Base-by-base conservation (phyloP, 2,329 filamentous ascomycete species). In the Sporothrix dimorphospora region DNA sequence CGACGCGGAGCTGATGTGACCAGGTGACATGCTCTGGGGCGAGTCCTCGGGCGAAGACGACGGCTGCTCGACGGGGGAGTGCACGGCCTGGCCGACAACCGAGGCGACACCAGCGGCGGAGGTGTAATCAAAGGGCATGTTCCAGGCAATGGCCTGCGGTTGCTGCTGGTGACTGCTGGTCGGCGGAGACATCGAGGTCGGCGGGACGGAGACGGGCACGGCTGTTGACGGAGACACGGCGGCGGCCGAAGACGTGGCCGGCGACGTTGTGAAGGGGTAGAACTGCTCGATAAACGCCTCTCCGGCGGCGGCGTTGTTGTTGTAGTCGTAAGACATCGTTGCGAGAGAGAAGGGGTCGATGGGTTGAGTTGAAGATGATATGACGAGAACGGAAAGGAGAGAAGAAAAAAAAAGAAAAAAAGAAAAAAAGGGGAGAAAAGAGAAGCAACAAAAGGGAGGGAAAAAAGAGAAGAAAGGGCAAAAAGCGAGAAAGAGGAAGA, bases 221-320 rank as follows among this genome's bases (percentile, higher is more conserved):
- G 79, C 77, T 75, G 80, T 77, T 75, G 82, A 75, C 59, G 74
- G 69, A 12, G 71, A 68, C 4, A 72, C 55, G 19, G 71, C 45
- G 27, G 57, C 72, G 24, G 79, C 75, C 72, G 80, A 81, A 75
- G 80, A 81, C 21, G 69, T 70, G 24, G 74, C 55, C 11, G 73
- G 71, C 59, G 75, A 75, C 12, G 73, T 70, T 76, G 80, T 83
- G 83, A 82, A 83, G 80, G 78, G 74, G 73, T 83, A 84, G 76
- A 84, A 85, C 79, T 90, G 83, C 79, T 90, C 88, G 79, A 90
- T 79, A 79, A 90, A 85, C 79, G 84, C 86, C 80, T 84, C 85
- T 81, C 84, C 84, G 79, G 83, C 83, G 79, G 82, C 79, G 81
- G 59, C 59, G 69, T 68, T 70, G 51, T 53, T 72, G 72, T 69